phyloP scores from a whole-genome alignment of 352 stramenopile genomes.

The Globisporangium apiculatum region DNA sequence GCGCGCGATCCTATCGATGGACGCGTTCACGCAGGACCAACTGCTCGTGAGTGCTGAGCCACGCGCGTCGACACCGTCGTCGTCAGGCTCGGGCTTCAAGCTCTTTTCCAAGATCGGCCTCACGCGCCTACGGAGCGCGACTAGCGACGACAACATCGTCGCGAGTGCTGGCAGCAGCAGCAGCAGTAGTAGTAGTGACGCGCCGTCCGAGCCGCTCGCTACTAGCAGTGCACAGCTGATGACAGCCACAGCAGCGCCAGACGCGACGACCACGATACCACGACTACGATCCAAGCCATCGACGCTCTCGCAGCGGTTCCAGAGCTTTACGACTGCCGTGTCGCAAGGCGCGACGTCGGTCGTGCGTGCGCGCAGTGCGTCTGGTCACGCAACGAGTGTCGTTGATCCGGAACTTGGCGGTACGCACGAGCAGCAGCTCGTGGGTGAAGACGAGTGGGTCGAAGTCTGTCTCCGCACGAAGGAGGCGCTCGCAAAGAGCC shows the following conservation, averaged over 20 bases:
- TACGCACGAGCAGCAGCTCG: conserved; percentile 23
- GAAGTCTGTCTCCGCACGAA: conserved; percentile 50
- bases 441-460: conserved; percentile 72
- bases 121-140: conserved; percentile 23
- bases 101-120: conserved; percentile 46
- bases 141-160: conserved; percentile 24
- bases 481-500: conserved; percentile 44
- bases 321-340: conserved; percentile 59
- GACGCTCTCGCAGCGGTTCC: conserved; percentile 55
- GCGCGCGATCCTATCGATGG: conserved; percentile 49
- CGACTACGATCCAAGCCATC: conserved; percentile 25
- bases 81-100: conserved; percentile 23
- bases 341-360: conserved; percentile 20
- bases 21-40: conserved; percentile 62
- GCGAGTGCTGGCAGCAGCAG: not conserved
- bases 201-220: not conserved
- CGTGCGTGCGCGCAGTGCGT: conserved; percentile 2
- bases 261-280: too few species aligned
- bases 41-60: conserved; percentile 40
- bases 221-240: too few species aligned
- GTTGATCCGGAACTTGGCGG: not conserved
- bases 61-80: conserved; percentile 2
- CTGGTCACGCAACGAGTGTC: not conserved
- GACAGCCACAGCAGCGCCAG: too few species aligned
- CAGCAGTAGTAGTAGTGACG: not conserved